Percentiles rank a stretch among this genome's conserved stretches.
Evolutionary conservation across 305 asterid genomes (phyloP).

Genomic region (Coffea humblotiana): DNA sequence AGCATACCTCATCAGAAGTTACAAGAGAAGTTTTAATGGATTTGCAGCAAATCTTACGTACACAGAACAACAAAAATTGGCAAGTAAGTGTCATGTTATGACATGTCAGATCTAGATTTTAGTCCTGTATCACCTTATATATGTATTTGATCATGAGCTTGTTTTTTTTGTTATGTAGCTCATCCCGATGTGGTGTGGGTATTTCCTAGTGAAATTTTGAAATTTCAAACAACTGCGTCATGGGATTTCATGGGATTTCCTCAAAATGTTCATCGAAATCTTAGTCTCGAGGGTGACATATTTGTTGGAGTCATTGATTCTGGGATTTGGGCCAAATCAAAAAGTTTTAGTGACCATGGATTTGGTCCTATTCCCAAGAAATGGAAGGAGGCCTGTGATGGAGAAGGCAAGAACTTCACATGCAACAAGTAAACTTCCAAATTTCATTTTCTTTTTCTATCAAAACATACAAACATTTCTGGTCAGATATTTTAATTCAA

Average conservation of each 20-base stretch:
- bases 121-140: too few species aligned
- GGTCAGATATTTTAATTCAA: too few species aligned
- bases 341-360: conserved; percentile 3
- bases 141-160: too few species aligned
- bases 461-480: too few species aligned
- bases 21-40: conserved; percentile 43
- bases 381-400: conserved; percentile 45
- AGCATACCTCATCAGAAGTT: conserved; percentile 30
- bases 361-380: conserved; percentile 13
- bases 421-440: conserved; percentile 38
- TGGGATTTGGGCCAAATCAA: conserved; percentile 17
- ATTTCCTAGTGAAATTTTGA: conserved; percentile 7
- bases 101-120: too few species aligned
- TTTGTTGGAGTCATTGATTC: conserved; percentile 14
- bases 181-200: conserved; percentile 3
- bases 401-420: conserved; percentile 44
- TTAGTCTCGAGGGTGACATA: conserved; percentile 9
- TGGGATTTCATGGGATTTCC: conserved; percentile 16
- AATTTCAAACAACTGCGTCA: conserved; percentile 12
- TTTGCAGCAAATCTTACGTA: conserved; percentile 48
- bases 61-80: conserved; percentile 35
- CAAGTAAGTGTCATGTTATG: conserved; percentile 21
- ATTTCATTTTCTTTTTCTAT: too few species aligned
- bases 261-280: not conserved
- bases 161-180: not conserved